Evolutionary conservation across 2,329 filamentous ascomycete genomes (phyloP).

Genomic region (Penicillium oxalicum): DNA sequence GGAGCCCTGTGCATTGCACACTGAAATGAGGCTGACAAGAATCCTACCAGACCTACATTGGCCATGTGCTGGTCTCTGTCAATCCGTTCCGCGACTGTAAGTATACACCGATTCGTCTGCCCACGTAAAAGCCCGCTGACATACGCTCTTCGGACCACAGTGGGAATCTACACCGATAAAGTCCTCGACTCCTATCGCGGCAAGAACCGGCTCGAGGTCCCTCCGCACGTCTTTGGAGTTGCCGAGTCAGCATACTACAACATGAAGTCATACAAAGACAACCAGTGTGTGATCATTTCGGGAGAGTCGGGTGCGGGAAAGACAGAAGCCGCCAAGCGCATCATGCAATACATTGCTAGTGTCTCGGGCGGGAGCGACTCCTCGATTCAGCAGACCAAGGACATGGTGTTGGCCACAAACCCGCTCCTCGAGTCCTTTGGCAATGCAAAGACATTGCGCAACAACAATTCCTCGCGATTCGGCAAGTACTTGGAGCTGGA

Average conservation of each 20-base stretch:
- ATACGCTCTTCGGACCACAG: slow-evolving; percentile 30
- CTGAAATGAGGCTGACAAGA: slow-evolving; percentile 11
- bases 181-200: slow-evolving; percentile 91
- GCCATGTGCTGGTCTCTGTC: slow-evolving; percentile 97
- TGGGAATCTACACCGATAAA: slow-evolving; percentile 95
- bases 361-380: slow-evolving; percentile 80
- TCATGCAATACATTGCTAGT: slow-evolving; percentile 99
- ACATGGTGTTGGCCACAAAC: slow-evolving; percentile 98
- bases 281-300: slow-evolving; percentile 98
- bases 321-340: slow-evolving; percentile 94
- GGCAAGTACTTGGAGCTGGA: slow-evolving; percentile 97
- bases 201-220: slow-evolving; percentile 90
- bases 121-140: slow-evolving; percentile 31
- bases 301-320: slow-evolving; percentile 97
- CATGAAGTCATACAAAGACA: slow-evolving; percentile 99
- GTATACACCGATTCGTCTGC: slow-evolving; percentile 25
- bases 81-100: slow-evolving; percentile 88
- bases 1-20: slow-evolving; percentile 8
- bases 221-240: slow-evolving; percentile 94
- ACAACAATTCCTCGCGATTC: slow-evolving; percentile 98
- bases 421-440: slow-evolving; percentile 95
- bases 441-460: slow-evolving; percentile 94
- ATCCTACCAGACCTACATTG: slow-evolving; percentile 74
- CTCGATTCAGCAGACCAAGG: slow-evolving; percentile 93
- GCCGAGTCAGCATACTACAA: slow-evolving; percentile 97